Evolutionary conservation across 2,329 filamentous ascomycete species (phyloP), one percentile per base, ranked within the genome.

Genomic region (Knufia fluminis): DNA sequence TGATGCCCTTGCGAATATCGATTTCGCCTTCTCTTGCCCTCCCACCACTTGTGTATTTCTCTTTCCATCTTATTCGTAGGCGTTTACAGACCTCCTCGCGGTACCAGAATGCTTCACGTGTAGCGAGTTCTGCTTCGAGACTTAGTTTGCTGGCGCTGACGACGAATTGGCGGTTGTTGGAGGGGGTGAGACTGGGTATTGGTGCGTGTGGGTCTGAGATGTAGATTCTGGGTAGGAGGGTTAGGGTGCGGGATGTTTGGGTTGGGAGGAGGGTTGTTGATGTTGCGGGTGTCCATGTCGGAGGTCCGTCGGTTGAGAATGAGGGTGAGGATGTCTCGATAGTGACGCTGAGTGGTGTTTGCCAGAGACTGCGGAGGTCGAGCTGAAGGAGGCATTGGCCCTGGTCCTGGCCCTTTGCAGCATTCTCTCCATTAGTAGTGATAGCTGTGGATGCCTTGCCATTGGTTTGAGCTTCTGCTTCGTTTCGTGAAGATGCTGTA

Each of bases 351-450:
- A 96, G 78, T 43, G 83, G 82, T 60, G 80, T 86, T 1, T 88
- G 89, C 90, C 90, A 96, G 0, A 85, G 82, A 61, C 97, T 97
- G 49, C 88, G 82, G 23, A 96, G 71, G 65, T 96, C 91, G 45
- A 96, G 72, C 1, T 92, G 71, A 2, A 95, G 69, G 32, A 95
- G 73, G 61, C 88, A 94, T 60, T 44, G 20, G 24, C 16, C 22
- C 17, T 44, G 22, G 14, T 44, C 16, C 6, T 8, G 6, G 35
- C 7, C n/a, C n/a, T 38, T n/a, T n/a, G 14, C 4, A 4, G 6
- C 17, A n/a, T 38, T n/a, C 14, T 20, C 17, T 4, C 6, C 35
- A 4, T 6, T 20, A 7, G 35, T 7, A 7, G 35, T n/a, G 6
- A 16, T 7, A 7, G 14, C 35, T 45, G 42, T 10, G 16, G 42